phyloP scores from a whole-genome alignment of 306 rosid species.

The Luffa acutangula region DNA sequence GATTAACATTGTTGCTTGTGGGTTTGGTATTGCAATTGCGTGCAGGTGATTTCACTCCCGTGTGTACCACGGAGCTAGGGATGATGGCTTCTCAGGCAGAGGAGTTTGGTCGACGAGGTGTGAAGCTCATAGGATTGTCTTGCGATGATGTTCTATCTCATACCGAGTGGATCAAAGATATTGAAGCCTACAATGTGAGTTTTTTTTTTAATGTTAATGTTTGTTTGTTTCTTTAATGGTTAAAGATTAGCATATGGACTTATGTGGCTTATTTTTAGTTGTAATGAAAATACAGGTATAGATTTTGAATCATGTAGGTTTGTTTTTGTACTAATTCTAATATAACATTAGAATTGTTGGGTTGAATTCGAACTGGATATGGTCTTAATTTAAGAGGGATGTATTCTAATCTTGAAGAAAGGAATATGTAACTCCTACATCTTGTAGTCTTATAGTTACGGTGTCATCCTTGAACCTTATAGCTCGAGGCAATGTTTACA shows the following conservation, averaged over 20 bases:
- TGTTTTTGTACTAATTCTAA: neutral
- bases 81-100: conserved; percentile 44
- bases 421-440: too few relatives aligned
- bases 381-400: too few relatives aligned
- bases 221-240: neutral
- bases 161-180: conserved; percentile 66
- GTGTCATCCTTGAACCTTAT: too few relatives aligned
- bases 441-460: too few relatives aligned
- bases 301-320: neutral
- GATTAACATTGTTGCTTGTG: neutral
- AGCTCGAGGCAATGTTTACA: too few relatives aligned
- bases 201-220: neutral
- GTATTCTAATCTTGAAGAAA: too few relatives aligned
- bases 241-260: too few relatives aligned
- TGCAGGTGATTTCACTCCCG: conserved; percentile 78
- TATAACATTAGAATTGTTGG: neutral
- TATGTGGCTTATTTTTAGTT: too few relatives aligned
- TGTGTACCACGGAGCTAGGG: conserved; percentile 79
- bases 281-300: neutral
- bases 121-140: conserved; percentile 60
- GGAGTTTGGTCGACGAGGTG: conserved; percentile 42
- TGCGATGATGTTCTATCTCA: conserved; percentile 56
- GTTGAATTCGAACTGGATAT: neutral
- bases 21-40: neutral
- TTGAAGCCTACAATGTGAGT: conserved; percentile 59